Evolutionary conservation across 345 rosid genomes (phyloP).

Genomic region (Tarenaya hassleriana): DNA sequence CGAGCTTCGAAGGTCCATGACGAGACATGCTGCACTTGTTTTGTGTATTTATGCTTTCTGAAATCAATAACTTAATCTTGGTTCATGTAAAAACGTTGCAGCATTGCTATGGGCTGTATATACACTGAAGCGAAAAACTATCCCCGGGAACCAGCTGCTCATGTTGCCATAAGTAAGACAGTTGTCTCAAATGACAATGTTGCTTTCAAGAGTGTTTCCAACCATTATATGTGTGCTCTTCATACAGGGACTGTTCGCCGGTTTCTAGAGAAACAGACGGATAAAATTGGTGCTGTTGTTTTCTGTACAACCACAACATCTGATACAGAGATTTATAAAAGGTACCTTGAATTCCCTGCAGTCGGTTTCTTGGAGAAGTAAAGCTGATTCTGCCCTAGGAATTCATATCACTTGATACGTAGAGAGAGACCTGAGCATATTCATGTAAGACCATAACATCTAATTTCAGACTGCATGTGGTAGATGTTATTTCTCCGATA

Average conservation of each 20-base stretch:
- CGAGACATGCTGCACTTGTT: slow-evolving; percentile 14
- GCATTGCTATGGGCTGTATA: slow-evolving; percentile 93
- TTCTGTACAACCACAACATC: slow-evolving; percentile 73
- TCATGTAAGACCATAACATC: slow-evolving; percentile 6
- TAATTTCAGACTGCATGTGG: background rate
- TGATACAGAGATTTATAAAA: slow-evolving; percentile 92
- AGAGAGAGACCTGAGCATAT: too few species aligned
- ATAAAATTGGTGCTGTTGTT: slow-evolving; percentile 76
- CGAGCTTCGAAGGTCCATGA: slow-evolving; percentile 66
- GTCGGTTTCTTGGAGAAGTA: slow-evolving; percentile 6
- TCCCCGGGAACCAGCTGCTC: slow-evolving; percentile 99
- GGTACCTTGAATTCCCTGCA: slow-evolving; percentile 36
- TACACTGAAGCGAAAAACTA: slow-evolving; percentile 90
- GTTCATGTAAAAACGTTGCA: slow-evolving; percentile 36
- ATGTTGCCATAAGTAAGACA: slow-evolving; percentile 90
- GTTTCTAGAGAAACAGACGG: slow-evolving; percentile 87
- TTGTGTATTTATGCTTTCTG: slow-evolving; percentile 7
- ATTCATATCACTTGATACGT: too few species aligned
- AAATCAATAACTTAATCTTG: slow-evolving; percentile 29
- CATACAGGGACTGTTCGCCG: slow-evolving; percentile 84
- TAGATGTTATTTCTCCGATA: too few species aligned
- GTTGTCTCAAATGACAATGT: slow-evolving; percentile 10
- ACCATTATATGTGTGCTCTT: slow-evolving; percentile 18
- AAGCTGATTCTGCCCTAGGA: background rate
- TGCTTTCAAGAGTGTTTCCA: background rate